Base-by-base conservation (phyloP, 495 filamentous ascomycete species). In the Penicillium goetzii region DNA sequence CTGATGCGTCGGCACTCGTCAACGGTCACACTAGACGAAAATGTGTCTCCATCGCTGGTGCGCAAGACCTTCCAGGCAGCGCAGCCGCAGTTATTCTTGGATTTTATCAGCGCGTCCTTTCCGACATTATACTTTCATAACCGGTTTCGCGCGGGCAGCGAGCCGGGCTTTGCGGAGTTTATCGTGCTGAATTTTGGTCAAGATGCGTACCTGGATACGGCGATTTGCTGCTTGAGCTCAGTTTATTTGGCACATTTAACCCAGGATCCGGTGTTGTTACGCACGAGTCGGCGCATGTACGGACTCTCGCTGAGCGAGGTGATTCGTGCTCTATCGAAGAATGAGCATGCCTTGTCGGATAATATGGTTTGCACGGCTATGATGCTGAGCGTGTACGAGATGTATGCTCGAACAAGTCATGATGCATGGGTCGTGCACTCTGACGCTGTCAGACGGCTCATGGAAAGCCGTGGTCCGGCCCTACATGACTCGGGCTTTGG, bases 301-400 rank as follows among this genome's bases (percentile, higher is more conserved):
- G 69, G 70, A 0, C 30, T 71, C 21, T 66, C 72, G 1, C 58
- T 77, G 36, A 28, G 66, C 9, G 70, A 71, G 59, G 56, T 72
- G 1, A 58, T 72, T 33, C 54, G 47, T 9, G 73, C 72, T 4
- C 51, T 77, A 0, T 52, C 66, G 1, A 70, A 66, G 6, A 58
- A 66, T 15, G 59, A 71, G 2, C 64, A 64, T 7, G 72, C 70
- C 3, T 65, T 65, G 47, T 74, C 72, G 0, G 72, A 72, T 51
- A 73, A 69, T 19, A 76, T 76, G 71, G 55, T 78, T 0, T 71
- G 72, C 50, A 68, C 74, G 3, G 59, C 67, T 10, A 75, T 78
- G 64, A 70, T 76, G 64, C 68, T 78, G n/a, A 72, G 72, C 19
- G 65, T 76, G 6, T 78, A 70, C 58, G 76, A 78, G 49, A 78